Evolutionary conservation across 1,284 basidiomycete genomes (phyloP).

Genomic region (Ganoderma lucidum): DNA sequence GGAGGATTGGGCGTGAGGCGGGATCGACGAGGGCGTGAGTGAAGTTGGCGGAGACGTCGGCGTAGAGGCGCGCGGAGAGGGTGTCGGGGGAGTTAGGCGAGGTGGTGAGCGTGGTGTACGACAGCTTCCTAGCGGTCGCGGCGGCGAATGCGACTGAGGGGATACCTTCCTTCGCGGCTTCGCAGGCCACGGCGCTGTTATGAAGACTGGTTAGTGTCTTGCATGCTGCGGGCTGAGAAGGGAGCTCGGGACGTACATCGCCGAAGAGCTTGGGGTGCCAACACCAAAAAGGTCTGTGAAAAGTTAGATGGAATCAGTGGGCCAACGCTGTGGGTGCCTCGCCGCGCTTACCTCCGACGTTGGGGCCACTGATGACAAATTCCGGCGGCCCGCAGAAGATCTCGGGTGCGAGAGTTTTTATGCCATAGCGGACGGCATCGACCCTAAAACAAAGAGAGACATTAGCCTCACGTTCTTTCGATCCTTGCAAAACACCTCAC

Average conservation of each 20-base stretch:
- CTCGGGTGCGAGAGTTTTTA: constrained; percentile 53
- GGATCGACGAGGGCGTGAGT: constrained; percentile 46
- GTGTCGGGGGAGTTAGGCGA: constrained; percentile 44
- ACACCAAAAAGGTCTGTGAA: constrained; percentile 51
- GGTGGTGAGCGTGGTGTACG: constrained; percentile 53
- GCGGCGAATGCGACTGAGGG: constrained; percentile 61
- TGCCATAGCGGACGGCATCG: constrained; percentile 53
- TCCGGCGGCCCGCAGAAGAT: constrained; percentile 54
- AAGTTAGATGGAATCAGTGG: too few relatives aligned
- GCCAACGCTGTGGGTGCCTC: too few relatives aligned
- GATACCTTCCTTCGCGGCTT: constrained; percentile 54
- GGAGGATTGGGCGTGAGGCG: constrained; percentile 46
- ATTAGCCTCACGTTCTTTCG: background rate
- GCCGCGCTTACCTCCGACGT: constrained; percentile 40
- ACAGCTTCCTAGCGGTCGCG: constrained; percentile 46
- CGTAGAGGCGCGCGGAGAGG: constrained; percentile 49
- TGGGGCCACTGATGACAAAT: constrained; percentile 58
- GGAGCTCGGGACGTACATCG: constrained; percentile 48
- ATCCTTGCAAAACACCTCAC: constrained; percentile 25
- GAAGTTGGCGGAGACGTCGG: constrained; percentile 50
- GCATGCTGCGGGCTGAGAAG: too few relatives aligned
- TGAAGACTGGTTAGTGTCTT: background rate
- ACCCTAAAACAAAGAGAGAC: constrained; percentile 37
- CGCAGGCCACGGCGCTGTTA: constrained; percentile 57
- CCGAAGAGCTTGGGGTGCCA: constrained; percentile 49